Conservation (phyloP, 768 basidiomycete species). For the Termitomyces sp. region DNA sequence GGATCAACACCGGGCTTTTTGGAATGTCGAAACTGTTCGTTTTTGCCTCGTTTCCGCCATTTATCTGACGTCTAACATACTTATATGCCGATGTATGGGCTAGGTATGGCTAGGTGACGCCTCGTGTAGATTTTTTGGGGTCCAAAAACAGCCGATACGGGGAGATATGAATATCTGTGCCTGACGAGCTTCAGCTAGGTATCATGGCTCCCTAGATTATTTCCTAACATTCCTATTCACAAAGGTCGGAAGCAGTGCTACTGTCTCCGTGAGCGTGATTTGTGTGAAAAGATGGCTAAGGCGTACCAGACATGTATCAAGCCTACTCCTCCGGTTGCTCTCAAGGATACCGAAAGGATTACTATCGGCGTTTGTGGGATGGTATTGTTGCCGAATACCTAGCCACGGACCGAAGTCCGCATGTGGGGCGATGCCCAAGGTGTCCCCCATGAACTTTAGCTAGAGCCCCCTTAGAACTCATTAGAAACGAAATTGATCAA, state of each 20-base stretch:
- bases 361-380: background rate
- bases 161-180: background rate
- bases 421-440: background rate
- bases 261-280: background rate
- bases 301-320: constrained; percentile 1
- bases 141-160: background rate
- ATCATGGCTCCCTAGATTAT: background rate
- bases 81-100: background rate
- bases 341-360: constrained; percentile 2
- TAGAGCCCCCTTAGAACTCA: background rate
- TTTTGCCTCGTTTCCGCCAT: background rate
- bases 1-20: background rate
- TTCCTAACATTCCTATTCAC: constrained; percentile 1
- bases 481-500: background rate
- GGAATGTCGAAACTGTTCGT: background rate
- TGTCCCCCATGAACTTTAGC: background rate
- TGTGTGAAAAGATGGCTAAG: constrained; percentile 5
- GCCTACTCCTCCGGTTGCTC: constrained; percentile 7
- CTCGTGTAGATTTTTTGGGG: background rate
- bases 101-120: background rate
- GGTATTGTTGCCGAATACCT: constrained; percentile 3
- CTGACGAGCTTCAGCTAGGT: background rate
- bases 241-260: constrained; percentile 3
- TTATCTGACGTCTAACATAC: background rate
- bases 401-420: constrained; percentile 1